Conservation (phyloP, 176 grass and related monocot species). For the Thalia dealbata region DNA sequence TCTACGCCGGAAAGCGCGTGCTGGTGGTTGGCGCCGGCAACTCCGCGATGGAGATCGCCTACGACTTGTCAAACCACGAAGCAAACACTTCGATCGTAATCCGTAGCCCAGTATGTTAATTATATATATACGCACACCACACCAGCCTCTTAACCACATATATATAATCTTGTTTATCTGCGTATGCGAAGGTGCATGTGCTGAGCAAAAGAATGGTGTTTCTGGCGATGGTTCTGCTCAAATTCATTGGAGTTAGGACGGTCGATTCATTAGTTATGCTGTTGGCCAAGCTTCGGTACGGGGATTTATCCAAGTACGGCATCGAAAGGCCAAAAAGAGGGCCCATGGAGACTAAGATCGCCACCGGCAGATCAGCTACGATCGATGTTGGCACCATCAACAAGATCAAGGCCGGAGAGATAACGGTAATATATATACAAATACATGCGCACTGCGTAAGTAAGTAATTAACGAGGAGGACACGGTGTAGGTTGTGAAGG, state of each 20-base stretch:
- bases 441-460: no score
- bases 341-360: conserved; percentile 38
- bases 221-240: conserved; percentile 43
- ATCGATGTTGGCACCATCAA: conserved; percentile 50
- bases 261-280: conserved; percentile 37
- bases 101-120: conserved; percentile 28
- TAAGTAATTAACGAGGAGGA: no score
- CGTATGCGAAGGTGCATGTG: conserved; percentile 40
- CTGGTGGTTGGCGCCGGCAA: conserved; percentile 65
- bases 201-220: conserved; percentile 35
- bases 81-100: conserved; percentile 37
- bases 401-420: conserved; percentile 38
- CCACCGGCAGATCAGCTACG: conserved; percentile 37
- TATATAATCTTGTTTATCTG: not conserved
- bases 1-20: conserved; percentile 23
- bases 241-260: conserved; percentile 23
- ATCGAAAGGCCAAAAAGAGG: conserved; percentile 46
- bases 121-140: no score
- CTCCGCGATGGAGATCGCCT: conserved; percentile 68
- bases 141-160: no score
- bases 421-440: conserved; percentile 52
- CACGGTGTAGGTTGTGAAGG: no score
- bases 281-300: conserved; percentile 30
- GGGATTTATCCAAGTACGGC: conserved; percentile 41
- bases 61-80: conserved; percentile 42